Conservation (phyloP, 2,329 filamentous ascomycete genomes). For the Arthrobotrys iridis region DNA sequence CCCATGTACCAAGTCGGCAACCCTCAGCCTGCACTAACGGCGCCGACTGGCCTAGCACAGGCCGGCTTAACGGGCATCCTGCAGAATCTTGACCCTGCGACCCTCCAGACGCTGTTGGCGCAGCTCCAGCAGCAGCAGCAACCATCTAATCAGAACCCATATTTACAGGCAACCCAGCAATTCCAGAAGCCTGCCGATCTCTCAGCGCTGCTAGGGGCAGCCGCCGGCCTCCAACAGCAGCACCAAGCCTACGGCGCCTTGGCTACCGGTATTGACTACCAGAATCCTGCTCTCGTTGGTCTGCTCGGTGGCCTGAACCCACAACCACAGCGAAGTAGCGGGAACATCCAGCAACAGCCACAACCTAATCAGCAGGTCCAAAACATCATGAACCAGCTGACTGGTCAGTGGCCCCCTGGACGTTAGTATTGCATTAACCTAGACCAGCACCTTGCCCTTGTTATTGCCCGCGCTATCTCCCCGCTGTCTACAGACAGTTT, state of each 20-base stretch:
- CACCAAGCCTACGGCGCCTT: constrained; percentile 26
- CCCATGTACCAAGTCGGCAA: constrained; percentile 60
- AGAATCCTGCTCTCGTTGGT: constrained; percentile 44
- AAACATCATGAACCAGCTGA: constrained; percentile 53
- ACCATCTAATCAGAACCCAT: constrained; percentile 55
- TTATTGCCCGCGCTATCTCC: background rate
- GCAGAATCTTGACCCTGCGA: constrained; percentile 73
- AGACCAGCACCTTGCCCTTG: background rate
- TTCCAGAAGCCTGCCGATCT: constrained; percentile 48
- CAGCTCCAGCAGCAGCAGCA: constrained; percentile 63
- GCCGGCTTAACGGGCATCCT: constrained; percentile 73
- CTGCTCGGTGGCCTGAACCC: constrained; percentile 26
- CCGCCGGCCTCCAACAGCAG: constrained; percentile 36
- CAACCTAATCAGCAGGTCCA: constrained; percentile 53
- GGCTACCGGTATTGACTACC: constrained; percentile 38
- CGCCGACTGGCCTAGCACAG: constrained; percentile 59
- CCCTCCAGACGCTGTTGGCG: constrained; percentile 75
- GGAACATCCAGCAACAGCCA: constrained; percentile 25
- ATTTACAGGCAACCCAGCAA: constrained; percentile 46
- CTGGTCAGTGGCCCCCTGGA: constrained; percentile 46
- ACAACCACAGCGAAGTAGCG: constrained; percentile 25
- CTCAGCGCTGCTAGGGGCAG: constrained; percentile 43
- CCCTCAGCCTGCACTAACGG: constrained; percentile 58
- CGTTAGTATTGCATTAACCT: constrained; percentile 8
- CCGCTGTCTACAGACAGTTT: background rate